Percentiles rank a stretch among this genome's conserved stretches.
Evolutionary conservation across 176 grass and related monocot species (phyloP).

Genomic region (Sorghum bicolor): DNA sequence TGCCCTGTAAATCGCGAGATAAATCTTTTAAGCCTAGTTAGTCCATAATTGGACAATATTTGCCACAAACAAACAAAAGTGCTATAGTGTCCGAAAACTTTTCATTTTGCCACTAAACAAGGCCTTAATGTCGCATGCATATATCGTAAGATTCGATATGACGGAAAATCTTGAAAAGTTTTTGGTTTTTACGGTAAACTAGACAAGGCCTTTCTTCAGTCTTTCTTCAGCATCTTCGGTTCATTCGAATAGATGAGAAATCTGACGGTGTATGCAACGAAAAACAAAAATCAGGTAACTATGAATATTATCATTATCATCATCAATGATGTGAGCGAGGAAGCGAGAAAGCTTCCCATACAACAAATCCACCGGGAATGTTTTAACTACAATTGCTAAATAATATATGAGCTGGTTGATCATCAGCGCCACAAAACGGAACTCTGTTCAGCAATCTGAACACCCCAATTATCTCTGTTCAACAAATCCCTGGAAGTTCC

Average conservation of each 20-base stretch:
- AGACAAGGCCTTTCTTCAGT: no score
- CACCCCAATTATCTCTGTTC: background rate
- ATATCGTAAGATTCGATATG: no score
- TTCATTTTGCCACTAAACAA: no score
- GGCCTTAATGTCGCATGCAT: no score
- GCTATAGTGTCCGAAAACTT: no score
- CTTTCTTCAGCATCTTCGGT: background rate
- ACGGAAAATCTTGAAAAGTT: no score
- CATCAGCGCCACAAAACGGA: background rate
- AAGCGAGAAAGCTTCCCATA: slow-evolving; percentile 14
- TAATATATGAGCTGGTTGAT: background rate
- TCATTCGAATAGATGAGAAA: background rate
- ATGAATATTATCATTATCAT: background rate
- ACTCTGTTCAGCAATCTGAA: slow-evolving; percentile 28
- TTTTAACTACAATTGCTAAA: slow-evolving; percentile 40
- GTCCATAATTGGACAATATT: no score
- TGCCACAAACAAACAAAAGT: no score
- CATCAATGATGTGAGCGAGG: slow-evolving; percentile 13
- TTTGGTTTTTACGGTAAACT: no score
- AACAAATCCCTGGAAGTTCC: background rate
- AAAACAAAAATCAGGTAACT: background rate
- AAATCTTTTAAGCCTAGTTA: no score
- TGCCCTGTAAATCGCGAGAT: no score
- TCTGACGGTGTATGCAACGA: background rate
- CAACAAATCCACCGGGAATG: slow-evolving; percentile 2